A percentile compares a stretch with the other conserved stretches of the same genome.
These are phyloP conservation scores for Hibiscus trionum DNA, from an alignment of 345 rosid genomes.

Conservation along the genomic window DNA sequence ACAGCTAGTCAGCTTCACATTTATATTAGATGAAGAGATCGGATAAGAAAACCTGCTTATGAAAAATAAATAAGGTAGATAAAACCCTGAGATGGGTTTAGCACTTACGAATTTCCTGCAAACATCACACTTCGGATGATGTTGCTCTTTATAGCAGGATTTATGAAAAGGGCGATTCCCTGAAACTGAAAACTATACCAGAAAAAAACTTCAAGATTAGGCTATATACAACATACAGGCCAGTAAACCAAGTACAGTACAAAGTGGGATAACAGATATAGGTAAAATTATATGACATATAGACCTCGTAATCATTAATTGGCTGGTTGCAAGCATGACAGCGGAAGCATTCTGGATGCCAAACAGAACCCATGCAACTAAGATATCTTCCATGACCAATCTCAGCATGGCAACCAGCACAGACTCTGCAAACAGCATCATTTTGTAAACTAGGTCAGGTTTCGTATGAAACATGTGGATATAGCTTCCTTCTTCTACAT, in stretches of 20 bases:
- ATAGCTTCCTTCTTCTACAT: background rate
- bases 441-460: slow-evolving; percentile 16
- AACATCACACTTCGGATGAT: slow-evolving; percentile 94
- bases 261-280: slow-evolving; percentile 4
- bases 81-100: slow-evolving; percentile 3
- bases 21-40: background rate
- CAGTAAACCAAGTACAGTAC: background rate
- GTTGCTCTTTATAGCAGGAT: slow-evolving; percentile 66
- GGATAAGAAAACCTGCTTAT: background rate
- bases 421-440: slow-evolving; percentile 36
- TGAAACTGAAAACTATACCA: slow-evolving; percentile 57
- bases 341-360: slow-evolving; percentile 92
- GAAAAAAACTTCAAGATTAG: slow-evolving; percentile 17
- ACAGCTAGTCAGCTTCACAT: background rate
- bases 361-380: slow-evolving; percentile 67
- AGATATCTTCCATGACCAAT: slow-evolving; percentile 69
- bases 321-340: slow-evolving; percentile 68
- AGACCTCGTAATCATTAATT: slow-evolving; percentile 70
- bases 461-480: slow-evolving; percentile 1
- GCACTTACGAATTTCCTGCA: slow-evolving; percentile 72
- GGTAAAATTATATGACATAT: slow-evolving; percentile 6
- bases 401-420: slow-evolving; percentile 63
- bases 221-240: slow-evolving; percentile 3
- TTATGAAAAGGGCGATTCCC: slow-evolving; percentile 74
- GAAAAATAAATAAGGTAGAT: background rate